Evolutionary conservation across 495 filamentous ascomycete species (phyloP), one percentile per base, ranked within the genome.

Genomic region (Aspergillus mulundensis): DNA sequence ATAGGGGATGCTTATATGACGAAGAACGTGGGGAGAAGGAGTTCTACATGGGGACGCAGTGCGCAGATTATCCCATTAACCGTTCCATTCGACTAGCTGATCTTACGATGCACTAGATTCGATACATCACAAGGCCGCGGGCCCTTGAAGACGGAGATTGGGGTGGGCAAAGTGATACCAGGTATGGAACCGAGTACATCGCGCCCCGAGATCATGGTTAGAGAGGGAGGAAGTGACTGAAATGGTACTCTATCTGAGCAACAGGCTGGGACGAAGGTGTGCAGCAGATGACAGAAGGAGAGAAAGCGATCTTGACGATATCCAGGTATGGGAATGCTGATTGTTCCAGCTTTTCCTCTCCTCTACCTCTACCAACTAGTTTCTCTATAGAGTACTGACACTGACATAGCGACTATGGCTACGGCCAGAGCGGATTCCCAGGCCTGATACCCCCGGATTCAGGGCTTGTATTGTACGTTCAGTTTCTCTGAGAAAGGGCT

Each of bases 191-290:
- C n/a, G n/a, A n/a, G n/a, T n/a, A n/a, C n/a, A n/a, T n/a, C n/a
- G n/a, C n/a, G n/a, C n/a, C n/a, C n/a, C n/a, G n/a, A n/a, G n/a
- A n/a, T n/a, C n/a, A n/a, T n/a, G n/a, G n/a, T n/a, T n/a, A n/a
- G n/a, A n/a, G n/a, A n/a, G n/a, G n/a, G n/a, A n/a, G n/a, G n/a
- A n/a, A n/a, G n/a, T n/a, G n/a, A n/a, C n/a, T n/a, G n/a, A n/a
- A n/a, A n/a, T n/a, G n/a, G n/a, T n/a, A n/a, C n/a, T n/a, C n/a
- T n/a, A n/a, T n/a, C n/a, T n/a, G n/a, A n/a, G n/a, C n/a, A n/a
- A n/a, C 16, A 51, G 49, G 49, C 5, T 53, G 50, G 50, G 50
- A 53, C 38, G 23, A 43, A 32, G 50, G 50, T n/a, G 50, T 53
- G 4, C 39, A 43, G 50, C 38, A 42, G 23, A 53, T 53, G 50